Evolutionary conservation across 352 stramenopile species (phyloP).

Genomic region (Aphanomyces euteiches): DNA sequence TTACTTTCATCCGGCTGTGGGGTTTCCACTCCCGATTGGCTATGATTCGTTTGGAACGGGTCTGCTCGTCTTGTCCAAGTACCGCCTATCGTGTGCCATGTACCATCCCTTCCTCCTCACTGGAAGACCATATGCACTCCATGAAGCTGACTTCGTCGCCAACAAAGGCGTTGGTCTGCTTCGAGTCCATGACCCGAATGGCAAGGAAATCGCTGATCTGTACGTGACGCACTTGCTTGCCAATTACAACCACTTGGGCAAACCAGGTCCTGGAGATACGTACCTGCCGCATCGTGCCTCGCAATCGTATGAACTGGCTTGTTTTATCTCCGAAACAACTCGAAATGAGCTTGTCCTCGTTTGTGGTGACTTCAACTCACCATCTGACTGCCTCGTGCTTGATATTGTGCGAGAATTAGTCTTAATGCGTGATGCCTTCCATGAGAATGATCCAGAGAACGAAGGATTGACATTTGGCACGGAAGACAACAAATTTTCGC

Average conservation of each 20-base stretch:
- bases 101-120: conserved; percentile 77
- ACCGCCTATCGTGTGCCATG: conserved; percentile 52
- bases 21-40: conserved; percentile 67
- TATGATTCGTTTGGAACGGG: conserved; percentile 72
- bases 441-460: conserved; percentile 58
- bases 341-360: conserved; percentile 56
- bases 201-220: conserved; percentile 51
- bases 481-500: conserved; percentile 75
- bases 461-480: conserved; percentile 64
- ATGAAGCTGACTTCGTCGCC: conserved; percentile 75
- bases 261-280: conserved; percentile 57
- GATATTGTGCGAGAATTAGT: conserved; percentile 51
- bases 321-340: conserved; percentile 60
- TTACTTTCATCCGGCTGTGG: conserved; percentile 77
- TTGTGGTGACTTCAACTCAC: conserved; percentile 80
- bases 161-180: conserved; percentile 74
- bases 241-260: conserved; percentile 73
- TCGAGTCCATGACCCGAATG: conserved; percentile 53
- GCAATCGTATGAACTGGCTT: conserved; percentile 70
- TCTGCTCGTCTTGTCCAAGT: conserved; percentile 68
- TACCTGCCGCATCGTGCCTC: conserved; percentile 63
- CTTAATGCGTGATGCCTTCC: conserved; percentile 61
- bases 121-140: conserved; percentile 68
- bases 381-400: conserved; percentile 65
- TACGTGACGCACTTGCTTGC: conserved; percentile 76